Percentiles rank a stretch among this genome's conserved stretches.
These are phyloP conservation scores for Rhodotorula sp. DNA, from an alignment of 1,284 basidiomycete genomes.

Conservation along the genomic window DNA sequence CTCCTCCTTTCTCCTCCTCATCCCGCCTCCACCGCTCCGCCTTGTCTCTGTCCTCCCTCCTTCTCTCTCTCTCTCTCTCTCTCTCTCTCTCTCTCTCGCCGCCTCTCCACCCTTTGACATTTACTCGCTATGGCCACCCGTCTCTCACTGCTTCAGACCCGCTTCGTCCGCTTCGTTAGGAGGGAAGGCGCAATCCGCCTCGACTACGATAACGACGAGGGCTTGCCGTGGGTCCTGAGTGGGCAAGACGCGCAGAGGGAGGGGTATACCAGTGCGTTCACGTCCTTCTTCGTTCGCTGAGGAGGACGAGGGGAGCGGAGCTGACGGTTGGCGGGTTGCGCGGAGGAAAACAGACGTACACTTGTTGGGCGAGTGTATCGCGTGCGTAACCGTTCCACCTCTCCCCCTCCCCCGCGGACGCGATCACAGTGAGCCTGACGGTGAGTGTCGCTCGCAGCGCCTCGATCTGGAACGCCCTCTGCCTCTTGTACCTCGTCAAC, in stretches of 20 bases:
- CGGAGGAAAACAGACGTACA: neutral
- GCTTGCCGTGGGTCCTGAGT: neutral
- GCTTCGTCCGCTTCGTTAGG: neutral
- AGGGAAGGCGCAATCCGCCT: conserved; percentile 1
- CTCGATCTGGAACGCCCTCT: conserved; percentile 3
- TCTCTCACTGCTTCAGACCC: too few species aligned
- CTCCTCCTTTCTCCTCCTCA: neutral
- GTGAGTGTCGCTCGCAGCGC: too few species aligned
- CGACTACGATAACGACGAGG: neutral
- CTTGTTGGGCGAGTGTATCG: neutral
- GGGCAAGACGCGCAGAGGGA: neutral
- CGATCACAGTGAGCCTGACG: too few species aligned
- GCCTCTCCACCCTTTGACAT: too few species aligned
- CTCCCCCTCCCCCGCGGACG: too few species aligned
- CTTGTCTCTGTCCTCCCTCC: neutral
- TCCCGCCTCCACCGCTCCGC: neutral
- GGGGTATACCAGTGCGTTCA: conserved; percentile 2
- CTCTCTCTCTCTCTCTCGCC: neutral
- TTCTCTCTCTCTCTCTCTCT: neutral
- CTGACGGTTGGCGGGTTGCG: neutral
- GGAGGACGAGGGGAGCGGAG: neutral
- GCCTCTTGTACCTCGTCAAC: conserved; percentile 3
- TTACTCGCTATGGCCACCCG: neutral
- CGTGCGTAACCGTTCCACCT: neutral
- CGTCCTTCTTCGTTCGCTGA: too few species aligned